Evolutionary conservation across 1,139 yeast genomes (phyloP).

Genomic region (Protomyces macrosporus): DNA sequence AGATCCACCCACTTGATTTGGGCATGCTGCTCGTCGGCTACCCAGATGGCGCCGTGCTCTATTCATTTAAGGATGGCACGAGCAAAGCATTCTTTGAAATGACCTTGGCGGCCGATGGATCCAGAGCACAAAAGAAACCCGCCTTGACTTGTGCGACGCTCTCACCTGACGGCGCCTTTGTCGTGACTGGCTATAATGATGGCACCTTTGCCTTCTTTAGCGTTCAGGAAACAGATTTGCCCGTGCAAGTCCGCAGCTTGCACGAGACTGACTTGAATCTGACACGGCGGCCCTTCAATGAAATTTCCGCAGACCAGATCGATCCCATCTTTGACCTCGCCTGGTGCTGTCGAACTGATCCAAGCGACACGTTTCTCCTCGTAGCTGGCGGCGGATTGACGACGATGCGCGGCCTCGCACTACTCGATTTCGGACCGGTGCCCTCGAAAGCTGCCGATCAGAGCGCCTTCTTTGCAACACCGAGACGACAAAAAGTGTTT

Average conservation of each 20-base stretch:
- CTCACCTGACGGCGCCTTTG: conserved; percentile 90
- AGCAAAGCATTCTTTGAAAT: conserved; percentile 56
- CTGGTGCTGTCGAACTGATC: conserved; percentile 67
- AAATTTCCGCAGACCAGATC: conserved; percentile 22
- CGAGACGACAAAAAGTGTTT: conserved; percentile 52
- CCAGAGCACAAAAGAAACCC: conserved; percentile 46
- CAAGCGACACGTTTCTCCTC: conserved; percentile 70
- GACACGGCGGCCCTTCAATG: conserved; percentile 39
- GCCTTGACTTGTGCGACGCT: conserved; percentile 60
- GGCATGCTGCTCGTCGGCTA: conserved; percentile 73
- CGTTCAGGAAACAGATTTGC: conserved; percentile 60
- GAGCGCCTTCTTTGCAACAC: conserved; percentile 67
- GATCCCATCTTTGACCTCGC: conserved; percentile 46
- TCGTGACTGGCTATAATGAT: conserved; percentile 71
- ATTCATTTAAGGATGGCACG: conserved; percentile 58
- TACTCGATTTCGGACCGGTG: conserved; percentile 74
- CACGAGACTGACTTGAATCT: conserved; percentile 60
- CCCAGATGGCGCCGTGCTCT: conserved; percentile 61
- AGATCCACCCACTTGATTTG: conserved; percentile 85
- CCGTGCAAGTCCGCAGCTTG: conserved; percentile 68
- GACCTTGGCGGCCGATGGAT: conserved; percentile 59
- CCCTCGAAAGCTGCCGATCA: conserved; percentile 74
- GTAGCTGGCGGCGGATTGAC: conserved; percentile 59
- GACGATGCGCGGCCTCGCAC: conserved; percentile 53
- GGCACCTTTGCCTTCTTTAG: conserved; percentile 92